Evolutionary conservation across 768 basidiomycete genomes (phyloP).

Genomic region (Pulveroboletus ravenelii): DNA sequence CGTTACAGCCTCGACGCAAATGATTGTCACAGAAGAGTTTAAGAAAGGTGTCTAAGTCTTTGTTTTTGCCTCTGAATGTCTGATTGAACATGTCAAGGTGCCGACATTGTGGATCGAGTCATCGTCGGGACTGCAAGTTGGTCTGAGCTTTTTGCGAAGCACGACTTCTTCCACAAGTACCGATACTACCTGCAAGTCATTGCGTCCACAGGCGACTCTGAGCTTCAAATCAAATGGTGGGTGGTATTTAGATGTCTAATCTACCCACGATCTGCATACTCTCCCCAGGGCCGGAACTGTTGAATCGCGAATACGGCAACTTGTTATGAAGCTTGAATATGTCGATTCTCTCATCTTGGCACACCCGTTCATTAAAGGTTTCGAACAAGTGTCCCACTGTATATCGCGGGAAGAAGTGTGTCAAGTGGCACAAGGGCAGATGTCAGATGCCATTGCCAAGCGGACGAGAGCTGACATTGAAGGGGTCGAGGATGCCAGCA

Average conservation of each 20-base stretch:
- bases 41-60: slow-evolving; percentile 60
- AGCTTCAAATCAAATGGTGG: slow-evolving; percentile 92
- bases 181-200: slow-evolving; percentile 95
- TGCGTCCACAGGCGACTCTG: slow-evolving; percentile 78
- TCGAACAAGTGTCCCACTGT: slow-evolving; percentile 84
- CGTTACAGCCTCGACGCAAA: slow-evolving; percentile 91
- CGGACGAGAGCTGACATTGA: slow-evolving; percentile 77
- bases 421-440: slow-evolving; percentile 83
- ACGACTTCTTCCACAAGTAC: slow-evolving; percentile 97
- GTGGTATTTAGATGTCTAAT: slow-evolving; percentile 17
- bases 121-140: slow-evolving; percentile 79
- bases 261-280: slow-evolving; percentile 11
- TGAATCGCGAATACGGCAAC: slow-evolving; percentile 90
- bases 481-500: slow-evolving; percentile 66
- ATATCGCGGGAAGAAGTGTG: slow-evolving; percentile 82
- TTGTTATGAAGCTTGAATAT: slow-evolving; percentile 97
- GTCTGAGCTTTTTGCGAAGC: slow-evolving; percentile 92
- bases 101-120: slow-evolving; percentile 91
- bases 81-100: slow-evolving; percentile 48
- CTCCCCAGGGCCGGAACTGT: slow-evolving; percentile 84
- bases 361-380: slow-evolving; percentile 93
- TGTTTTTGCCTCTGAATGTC: background rate
- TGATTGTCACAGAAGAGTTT: slow-evolving; percentile 95
- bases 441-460: slow-evolving; percentile 64
- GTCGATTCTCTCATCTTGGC: slow-evolving; percentile 88